Percentiles rank a stretch among this genome's conserved stretches.
Evolutionary conservation across 139 green algal species (phyloP).

Genomic region (Micractinium sp.): DNA sequence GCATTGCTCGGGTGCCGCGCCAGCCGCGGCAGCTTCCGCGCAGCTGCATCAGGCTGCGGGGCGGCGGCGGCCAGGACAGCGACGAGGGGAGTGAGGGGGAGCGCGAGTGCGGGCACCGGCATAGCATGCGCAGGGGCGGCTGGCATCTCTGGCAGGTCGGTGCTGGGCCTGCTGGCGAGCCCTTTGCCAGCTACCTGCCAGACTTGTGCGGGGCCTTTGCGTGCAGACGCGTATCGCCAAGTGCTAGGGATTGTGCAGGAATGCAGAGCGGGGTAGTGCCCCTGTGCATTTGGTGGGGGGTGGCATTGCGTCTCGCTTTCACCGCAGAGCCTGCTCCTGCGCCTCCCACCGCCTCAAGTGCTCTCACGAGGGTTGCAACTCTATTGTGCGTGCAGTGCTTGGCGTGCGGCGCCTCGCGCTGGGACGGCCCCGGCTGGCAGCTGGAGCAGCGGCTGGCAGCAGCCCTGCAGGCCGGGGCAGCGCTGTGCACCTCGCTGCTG

Average conservation of each 20-base stretch:
- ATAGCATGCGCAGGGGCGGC: not conserved
- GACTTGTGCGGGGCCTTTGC: not conserved
- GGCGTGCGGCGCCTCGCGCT: not conserved
- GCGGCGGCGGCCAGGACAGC: not conserved
- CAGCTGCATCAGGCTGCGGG: too few species aligned
- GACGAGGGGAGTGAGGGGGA: not conserved
- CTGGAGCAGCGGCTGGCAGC: constrained; percentile 27
- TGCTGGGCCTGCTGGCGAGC: not conserved
- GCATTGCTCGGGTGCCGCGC: not conserved
- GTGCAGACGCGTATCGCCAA: too few species aligned
- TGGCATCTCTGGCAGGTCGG: constrained; percentile 29
- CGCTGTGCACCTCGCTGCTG: constrained; percentile 6
- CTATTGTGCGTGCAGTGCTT: not conserved
- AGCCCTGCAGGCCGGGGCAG: constrained; percentile 1
- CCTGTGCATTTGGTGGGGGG: too few species aligned
- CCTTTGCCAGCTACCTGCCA: not conserved
- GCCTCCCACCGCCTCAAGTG: not conserved
- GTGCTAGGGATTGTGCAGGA: too few species aligned
- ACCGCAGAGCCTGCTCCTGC: not conserved
- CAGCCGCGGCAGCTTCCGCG: too few species aligned
- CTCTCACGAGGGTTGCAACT: too few species aligned
- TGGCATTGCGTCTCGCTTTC: too few species aligned
- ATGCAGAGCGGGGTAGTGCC: too few species aligned
- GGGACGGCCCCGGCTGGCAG: constrained; percentile 28
- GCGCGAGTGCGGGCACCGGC: not conserved